A percentile compares a stretch with the other conserved stretches of the same genome.
phyloP scores from a whole-genome alignment of 306 rosid genomes.

The Dryas octopetala region DNA sequence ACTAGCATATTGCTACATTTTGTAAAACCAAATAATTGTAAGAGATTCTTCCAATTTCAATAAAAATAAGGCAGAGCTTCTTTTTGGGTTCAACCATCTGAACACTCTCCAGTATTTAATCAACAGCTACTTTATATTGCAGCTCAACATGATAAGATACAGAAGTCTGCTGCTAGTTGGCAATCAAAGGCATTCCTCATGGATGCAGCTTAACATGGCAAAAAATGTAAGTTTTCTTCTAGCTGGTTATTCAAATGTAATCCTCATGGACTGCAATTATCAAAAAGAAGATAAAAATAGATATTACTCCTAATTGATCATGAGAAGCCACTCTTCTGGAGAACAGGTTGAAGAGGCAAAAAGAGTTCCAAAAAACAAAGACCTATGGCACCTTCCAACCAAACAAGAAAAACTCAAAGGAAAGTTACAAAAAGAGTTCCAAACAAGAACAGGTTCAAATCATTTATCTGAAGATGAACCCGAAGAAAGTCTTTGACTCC shows the following conservation, averaged over 20 bases:
- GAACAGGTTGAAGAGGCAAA: neutral
- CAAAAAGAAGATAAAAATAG: neutral
- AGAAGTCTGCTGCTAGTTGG: too few relatives aligned
- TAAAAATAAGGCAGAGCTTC: too few relatives aligned
- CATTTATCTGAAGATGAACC: constrained; percentile 64
- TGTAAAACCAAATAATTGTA: neutral
- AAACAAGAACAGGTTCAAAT: constrained; percentile 19
- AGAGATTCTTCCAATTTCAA: too few relatives aligned
- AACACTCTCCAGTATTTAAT: too few relatives aligned
- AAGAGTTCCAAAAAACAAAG: constrained; percentile 11
- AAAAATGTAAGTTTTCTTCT: neutral
- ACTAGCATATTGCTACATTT: neutral
- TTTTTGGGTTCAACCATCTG: too few relatives aligned
- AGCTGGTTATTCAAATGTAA: neutral
- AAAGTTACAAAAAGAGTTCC: neutral
- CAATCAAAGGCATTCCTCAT: too few relatives aligned
- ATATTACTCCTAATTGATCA: neutral
- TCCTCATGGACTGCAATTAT: neutral
- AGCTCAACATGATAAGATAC: neutral
- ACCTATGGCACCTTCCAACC: neutral
- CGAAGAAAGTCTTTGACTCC: constrained; percentile 87
- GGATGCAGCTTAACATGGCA: neutral
- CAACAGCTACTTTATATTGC: neutral
- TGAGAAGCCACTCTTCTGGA: constrained; percentile 1
- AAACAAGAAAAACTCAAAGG: constrained; percentile 12